Conservation (phyloP, 2,329 filamentous ascomycete species). For the Fusarium robinianum region DNA sequence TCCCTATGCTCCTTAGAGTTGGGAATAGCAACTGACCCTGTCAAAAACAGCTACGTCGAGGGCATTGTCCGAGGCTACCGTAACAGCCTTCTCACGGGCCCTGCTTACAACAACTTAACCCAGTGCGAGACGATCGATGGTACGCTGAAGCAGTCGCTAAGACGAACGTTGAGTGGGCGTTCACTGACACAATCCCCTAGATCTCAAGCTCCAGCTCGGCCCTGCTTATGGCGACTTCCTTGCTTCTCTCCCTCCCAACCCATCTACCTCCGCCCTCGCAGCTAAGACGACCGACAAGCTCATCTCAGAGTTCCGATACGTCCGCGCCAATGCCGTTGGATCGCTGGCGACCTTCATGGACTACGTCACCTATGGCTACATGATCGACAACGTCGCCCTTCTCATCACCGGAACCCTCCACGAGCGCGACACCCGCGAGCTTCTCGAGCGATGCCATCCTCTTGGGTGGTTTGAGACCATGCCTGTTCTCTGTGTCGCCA, state of each 20-base stretch:
- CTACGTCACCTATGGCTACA: slow-evolving; percentile 98
- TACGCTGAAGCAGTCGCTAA: slow-evolving; percentile 50
- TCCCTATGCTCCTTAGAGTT: slow-evolving; percentile 17
- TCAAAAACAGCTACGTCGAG: slow-evolving; percentile 81
- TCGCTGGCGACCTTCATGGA: slow-evolving; percentile 95
- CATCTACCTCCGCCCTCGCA: slow-evolving; percentile 92
- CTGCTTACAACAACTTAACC: slow-evolving; percentile 93
- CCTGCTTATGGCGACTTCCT: slow-evolving; percentile 98
- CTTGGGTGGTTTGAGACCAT: slow-evolving; percentile 99
- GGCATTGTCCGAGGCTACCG: slow-evolving; percentile 97
- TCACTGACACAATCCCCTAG: slow-evolving; percentile 51
- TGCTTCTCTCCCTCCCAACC: slow-evolving; percentile 88
- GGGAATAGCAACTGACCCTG: slow-evolving; percentile 39
- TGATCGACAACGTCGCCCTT: slow-evolving; percentile 99
- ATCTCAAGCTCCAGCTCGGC: slow-evolving; percentile 96
- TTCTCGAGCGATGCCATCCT: slow-evolving; percentile 93
- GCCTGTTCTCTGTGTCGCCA: slow-evolving; percentile 96
- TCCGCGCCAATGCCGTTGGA: slow-evolving; percentile 90
- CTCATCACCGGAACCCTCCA: slow-evolving; percentile 97
- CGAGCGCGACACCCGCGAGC: slow-evolving; percentile 93
- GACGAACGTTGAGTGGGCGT: too few relatives aligned
- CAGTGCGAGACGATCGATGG: slow-evolving; percentile 98
- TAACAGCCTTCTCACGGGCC: slow-evolving; percentile 85
- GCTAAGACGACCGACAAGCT: slow-evolving; percentile 97
- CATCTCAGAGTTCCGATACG: slow-evolving; percentile 94